Base-by-base conservation (phyloP, 176 grass and related monocot genomes). In the Elaeis guineensis region DNA sequence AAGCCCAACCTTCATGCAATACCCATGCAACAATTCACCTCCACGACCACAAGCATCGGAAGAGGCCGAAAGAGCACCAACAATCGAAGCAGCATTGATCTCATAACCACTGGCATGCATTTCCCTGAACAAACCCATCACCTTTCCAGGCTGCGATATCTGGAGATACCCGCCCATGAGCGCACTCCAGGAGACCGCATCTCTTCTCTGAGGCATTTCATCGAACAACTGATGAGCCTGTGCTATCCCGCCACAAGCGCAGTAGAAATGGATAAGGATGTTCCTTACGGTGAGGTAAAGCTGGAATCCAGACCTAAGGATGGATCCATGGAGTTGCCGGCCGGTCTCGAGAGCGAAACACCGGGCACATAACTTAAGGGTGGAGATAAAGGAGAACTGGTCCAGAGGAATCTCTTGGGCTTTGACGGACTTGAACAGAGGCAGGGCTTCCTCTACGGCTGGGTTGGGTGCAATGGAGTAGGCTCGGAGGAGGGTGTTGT, bases 251-350 rank as follows among this genome's bases (percentile, higher is more conserved):
- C 66, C 67, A 0, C 76, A 51, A 19, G 69, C 14, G 72, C 66
- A 62, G 59, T 90, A 90, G 21, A 83, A 75, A 4, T 83, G 80
- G 69, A 74, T 79, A 51, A 89, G 55, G 16, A 62, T 77, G 57
- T 89, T 89, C 16, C 76, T 57, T 7, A 89, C 68, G 64, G 66
- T 73, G 5, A 79, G 9, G 2, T 79, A 30, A 18, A 62, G 63
- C 1, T 19, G 30, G 72, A 83, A 83, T 12, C 85, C 85, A 22
- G 62, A 68, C n/a, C 23, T 69, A 4, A 83, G 3, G 17, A 71
- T 21, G 50, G 83, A 50, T 19, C 76, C 19, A 55, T 88, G 85
- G 3, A 88, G 12, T 76, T 88, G 85, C 26, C 22, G 54, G 0
- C 85, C 85, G 11, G 25, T 26, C 17, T 19, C 24, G 18, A 68